phyloP scores from a whole-genome alignment of 2,329 filamentous ascomycete species.

The Mollisiaceae sp. region DNA sequence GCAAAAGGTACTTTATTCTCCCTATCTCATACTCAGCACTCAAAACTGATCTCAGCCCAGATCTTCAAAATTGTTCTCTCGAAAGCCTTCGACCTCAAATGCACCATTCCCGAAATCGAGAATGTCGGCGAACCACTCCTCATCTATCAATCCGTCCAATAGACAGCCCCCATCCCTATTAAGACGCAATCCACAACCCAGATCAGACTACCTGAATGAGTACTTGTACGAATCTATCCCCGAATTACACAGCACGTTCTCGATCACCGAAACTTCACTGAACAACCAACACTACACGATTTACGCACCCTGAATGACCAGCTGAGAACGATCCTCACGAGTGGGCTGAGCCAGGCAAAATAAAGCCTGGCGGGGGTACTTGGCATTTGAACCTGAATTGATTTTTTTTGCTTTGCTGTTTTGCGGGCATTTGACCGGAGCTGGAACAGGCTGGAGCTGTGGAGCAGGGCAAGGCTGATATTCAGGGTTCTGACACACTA shows the following conservation, averaged over 20 bases:
- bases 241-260: too few species aligned
- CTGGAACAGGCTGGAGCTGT: constrained; percentile 1
- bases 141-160: constrained; percentile 73
- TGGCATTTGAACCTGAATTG: background rate
- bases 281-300: background rate
- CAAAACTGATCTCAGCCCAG: constrained; percentile 52
- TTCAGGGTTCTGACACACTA: background rate
- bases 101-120: constrained; percentile 98
- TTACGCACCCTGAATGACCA: constrained; percentile 2
- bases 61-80: constrained; percentile 99
- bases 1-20: constrained; percentile 74
- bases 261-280: background rate
- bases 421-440: constrained; percentile 7
- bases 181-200: background rate
- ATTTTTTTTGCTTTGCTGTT: background rate
- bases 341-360: background rate
- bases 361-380: background rate
- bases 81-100: constrained; percentile 98
- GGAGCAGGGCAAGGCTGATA: constrained; percentile 3
- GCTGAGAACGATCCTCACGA: background rate
- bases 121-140: constrained; percentile 95
- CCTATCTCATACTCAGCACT: constrained; percentile 10
- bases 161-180: constrained; percentile 4
- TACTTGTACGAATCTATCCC: background rate
- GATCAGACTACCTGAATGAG: background rate